Evolutionary conservation across 345 rosid species (phyloP), one percentile per base, ranked within the genome.

Genomic region (Erysimum cheiranthoides): DNA sequence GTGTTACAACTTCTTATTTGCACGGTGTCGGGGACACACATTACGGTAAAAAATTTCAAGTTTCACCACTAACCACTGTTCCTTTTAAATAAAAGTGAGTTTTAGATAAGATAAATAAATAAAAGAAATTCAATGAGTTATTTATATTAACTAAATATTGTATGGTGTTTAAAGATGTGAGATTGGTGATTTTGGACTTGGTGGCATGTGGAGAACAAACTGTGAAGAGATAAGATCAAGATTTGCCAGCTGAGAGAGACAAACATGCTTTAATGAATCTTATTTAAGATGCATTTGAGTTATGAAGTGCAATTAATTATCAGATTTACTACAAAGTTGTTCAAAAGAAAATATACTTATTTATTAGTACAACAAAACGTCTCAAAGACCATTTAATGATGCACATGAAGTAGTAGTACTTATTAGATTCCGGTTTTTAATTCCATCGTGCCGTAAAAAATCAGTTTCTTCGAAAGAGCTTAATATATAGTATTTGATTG

Each of bases 21-120:
- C 81, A 78, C 77, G 81, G 81, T 78, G 77, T 77, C 76, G 76
- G 76, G 71, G 76, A 77, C 80, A 77, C 76, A 77, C 5, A 70
- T 64, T 56, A 77, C 80, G 67, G 72, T 77, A 64, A 78, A 66
- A 65, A 65, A 66, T 35, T n/a, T 71, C 57, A 64, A 65, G 67
- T 57, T 71, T 65, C 77, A 71, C 77, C 77, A 58, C 50, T 66
- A 7, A 11, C 2, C 27, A 57, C 16, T 38, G 7, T 71, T 63
- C 13, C 6, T 38, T 53, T 10, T 2, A 6, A 47, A 36, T 27
- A 13, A 31, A 39, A 30, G 31, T 4, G 13, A 16, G 40, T 34
- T 75, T 21, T 5, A 32, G 13, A 42, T 61, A 21, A 42, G 10
- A 52, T n/a, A 16, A 59, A 39, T 5, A 61, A 34, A 54, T 28